phyloP scores from a whole-genome alignment of 495 filamentous ascomycete species.

The Podospora australis region DNA sequence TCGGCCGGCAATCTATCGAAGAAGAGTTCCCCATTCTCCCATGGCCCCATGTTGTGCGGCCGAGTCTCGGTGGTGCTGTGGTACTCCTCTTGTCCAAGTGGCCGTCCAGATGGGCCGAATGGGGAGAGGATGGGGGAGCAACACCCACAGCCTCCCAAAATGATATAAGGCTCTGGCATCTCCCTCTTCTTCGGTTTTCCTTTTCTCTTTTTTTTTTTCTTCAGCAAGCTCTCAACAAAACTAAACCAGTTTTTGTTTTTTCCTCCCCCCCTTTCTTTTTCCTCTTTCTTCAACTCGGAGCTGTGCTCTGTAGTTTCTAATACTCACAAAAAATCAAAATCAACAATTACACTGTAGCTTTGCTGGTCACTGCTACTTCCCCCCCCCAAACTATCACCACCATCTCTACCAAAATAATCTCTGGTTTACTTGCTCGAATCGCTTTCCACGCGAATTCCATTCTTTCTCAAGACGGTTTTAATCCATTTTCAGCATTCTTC shows the following conservation, averaged over 20 bases:
- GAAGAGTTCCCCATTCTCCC: no score
- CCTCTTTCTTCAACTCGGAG: constrained; percentile 43
- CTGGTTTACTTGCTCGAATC: constrained; percentile 56
- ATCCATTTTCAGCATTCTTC: constrained; percentile 29
- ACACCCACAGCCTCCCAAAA: constrained; percentile 17
- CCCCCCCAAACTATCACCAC: constrained; percentile 22
- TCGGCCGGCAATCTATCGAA: constrained; percentile 5
- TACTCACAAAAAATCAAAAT: constrained; percentile 34
- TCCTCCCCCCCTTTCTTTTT: constrained; percentile 45
- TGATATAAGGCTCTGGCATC: constrained; percentile 43
- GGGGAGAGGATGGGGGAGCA: constrained; percentile 19
- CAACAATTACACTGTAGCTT: constrained; percentile 30
- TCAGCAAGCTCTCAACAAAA: constrained; percentile 68
- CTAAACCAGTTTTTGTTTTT: constrained; percentile 54
- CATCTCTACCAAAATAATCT: constrained; percentile 34
- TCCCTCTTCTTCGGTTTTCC: constrained; percentile 29
- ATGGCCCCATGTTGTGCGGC: constrained; percentile 1
- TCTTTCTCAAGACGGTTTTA: constrained; percentile 25
- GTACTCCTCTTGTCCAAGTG: not conserved
- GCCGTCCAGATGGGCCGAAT: constrained; percentile 1
- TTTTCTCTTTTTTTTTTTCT: constrained; percentile 50
- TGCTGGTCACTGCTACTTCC: constrained; percentile 41
- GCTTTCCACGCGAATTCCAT: constrained; percentile 22
- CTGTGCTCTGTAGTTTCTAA: constrained; percentile 44
- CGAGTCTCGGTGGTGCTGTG: not conserved